Conservation (phyloP, 495 filamentous ascomycete species). For the Sordaria brevicollis region DNA sequence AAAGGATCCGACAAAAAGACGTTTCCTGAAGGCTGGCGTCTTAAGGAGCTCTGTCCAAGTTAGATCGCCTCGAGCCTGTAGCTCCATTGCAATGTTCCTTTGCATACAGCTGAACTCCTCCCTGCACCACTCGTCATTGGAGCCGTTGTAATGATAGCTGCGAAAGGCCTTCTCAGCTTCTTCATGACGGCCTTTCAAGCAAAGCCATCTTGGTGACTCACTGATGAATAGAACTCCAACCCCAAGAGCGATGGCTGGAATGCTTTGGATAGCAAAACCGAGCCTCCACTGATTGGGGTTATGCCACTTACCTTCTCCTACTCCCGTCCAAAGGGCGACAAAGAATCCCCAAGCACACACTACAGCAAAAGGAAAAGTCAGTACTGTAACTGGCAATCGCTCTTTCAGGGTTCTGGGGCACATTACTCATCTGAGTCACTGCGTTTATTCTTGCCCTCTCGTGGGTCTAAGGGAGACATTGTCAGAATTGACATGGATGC, state of each 20-base stretch:
- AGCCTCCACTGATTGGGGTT: conserved; percentile 41
- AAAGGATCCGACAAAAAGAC: conserved; percentile 42
- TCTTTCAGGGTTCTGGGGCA: not conserved
- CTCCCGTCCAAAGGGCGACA: conserved; percentile 30
- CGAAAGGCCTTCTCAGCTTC: conserved; percentile 33
- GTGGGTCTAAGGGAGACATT: conserved; percentile 34
- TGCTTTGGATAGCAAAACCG: conserved; percentile 43
- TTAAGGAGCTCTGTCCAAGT: conserved; percentile 37
- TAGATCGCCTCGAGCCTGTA: conserved; percentile 18
- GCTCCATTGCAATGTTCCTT: conserved; percentile 32
- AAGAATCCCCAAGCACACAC: conserved; percentile 46
- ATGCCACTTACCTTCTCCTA: conserved; percentile 28
- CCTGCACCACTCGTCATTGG: conserved; percentile 33
- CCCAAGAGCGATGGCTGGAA: conserved; percentile 39
- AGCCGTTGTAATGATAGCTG: conserved; percentile 34
- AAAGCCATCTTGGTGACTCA: conserved; percentile 49
- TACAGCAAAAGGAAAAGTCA: conserved; percentile 14
- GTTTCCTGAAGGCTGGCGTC: conserved; percentile 34
- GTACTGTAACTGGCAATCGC: not conserved
- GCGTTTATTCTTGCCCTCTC: conserved; percentile 39
- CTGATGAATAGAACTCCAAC: conserved; percentile 40
- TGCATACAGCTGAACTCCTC: conserved; percentile 38
- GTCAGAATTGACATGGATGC: conserved; percentile 11
- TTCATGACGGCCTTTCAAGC: conserved; percentile 37
- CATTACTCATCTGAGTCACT: conserved; percentile 24